Base-by-base conservation (phyloP, 306 rosid species). In the Pueraria montana region DNA sequence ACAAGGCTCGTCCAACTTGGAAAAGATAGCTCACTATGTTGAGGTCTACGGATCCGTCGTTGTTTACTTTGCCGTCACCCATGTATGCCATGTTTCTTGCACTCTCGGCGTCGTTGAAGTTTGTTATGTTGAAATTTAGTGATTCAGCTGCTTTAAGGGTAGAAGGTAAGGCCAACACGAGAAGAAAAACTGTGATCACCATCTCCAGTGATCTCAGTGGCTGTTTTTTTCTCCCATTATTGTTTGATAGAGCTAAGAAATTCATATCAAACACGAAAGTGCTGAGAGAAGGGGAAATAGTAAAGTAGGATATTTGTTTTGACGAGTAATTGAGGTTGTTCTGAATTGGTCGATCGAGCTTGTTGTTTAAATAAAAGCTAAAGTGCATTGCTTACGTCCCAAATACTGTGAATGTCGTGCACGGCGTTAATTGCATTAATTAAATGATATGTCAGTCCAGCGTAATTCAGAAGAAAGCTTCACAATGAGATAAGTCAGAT, bases 91-190 rank as follows among this genome's bases (percentile, higher is more conserved):
- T 79, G 72, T 13, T 55, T 16, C 6, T 21, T 1, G 64, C 45
- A 38, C 56, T 0, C 9, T 42, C 48, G 7, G 64, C 46, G 20
- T 79, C 77, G 21, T 74, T 24, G 46, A 84, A 84, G 52, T 79
- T 65, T 26, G 84, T 84, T 66, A 79, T 84, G 49, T 79, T 84
- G 87, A 84, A 84, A 23, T 12, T 53, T 34, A 84, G 72, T 66
- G 87, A 55, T 1, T 45, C 59, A 2, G 64, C 74, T 12, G 72
- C 55, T 50, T 6, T 62, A 5, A 62, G 36, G 42, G 42, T 2
- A 40, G 24, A 6, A 79, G 20, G 20, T 52, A 36, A 21, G 6
- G 3, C 18, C 2, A 20, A 11, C 3, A 32, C 2, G 3, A 83
- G 12, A n/a, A 8, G 26, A 8, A 36, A 34, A 34, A 36, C 9